Evolutionary conservation across 495 filamentous ascomycete genomes (phyloP).

Genomic region (Xeromyces bisporus): DNA sequence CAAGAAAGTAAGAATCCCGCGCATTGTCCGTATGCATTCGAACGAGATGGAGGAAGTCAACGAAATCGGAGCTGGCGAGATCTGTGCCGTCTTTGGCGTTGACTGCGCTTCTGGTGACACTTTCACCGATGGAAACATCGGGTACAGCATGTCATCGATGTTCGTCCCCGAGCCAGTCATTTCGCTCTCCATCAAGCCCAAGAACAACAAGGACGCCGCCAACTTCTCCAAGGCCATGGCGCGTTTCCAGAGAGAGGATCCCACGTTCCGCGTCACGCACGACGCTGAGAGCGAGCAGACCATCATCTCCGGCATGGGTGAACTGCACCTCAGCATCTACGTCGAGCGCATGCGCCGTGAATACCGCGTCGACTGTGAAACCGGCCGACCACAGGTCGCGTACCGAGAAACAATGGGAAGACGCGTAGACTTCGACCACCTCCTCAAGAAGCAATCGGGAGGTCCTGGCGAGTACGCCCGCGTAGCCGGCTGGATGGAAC

Average conservation of each 20-base stretch:
- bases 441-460: slow-evolving; percentile 91
- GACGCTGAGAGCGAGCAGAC: slow-evolving; percentile 85
- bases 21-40: slow-evolving; percentile 98
- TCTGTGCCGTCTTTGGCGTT: slow-evolving; percentile 95
- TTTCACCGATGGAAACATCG: slow-evolving; percentile 88
- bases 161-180: slow-evolving; percentile 98
- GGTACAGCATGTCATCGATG: slow-evolving; percentile 96
- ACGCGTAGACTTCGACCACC: slow-evolving; percentile 69
- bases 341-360: slow-evolving; percentile 96
- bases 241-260: slow-evolving; percentile 96
- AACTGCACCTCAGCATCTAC: slow-evolving; percentile 94
- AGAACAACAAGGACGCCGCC: slow-evolving; percentile 76
- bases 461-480: slow-evolving; percentile 93
- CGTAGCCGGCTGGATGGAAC: slow-evolving; percentile 86
- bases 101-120: slow-evolving; percentile 97
- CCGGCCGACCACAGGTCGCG: slow-evolving; percentile 92
- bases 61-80: slow-evolving; percentile 90
- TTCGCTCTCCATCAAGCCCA: slow-evolving; percentile 91
- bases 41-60: slow-evolving; percentile 96
- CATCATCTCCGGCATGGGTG: slow-evolving; percentile 97
- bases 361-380: slow-evolving; percentile 87
- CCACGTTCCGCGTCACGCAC: slow-evolving; percentile 88
- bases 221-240: slow-evolving; percentile 99
- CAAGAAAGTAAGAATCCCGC: slow-evolving; percentile 93
- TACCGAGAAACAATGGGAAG: slow-evolving; percentile 88